Evolutionary conservation across 352 stramenopile species (phyloP).

Genomic region (Pythium folliculosum): DNA sequence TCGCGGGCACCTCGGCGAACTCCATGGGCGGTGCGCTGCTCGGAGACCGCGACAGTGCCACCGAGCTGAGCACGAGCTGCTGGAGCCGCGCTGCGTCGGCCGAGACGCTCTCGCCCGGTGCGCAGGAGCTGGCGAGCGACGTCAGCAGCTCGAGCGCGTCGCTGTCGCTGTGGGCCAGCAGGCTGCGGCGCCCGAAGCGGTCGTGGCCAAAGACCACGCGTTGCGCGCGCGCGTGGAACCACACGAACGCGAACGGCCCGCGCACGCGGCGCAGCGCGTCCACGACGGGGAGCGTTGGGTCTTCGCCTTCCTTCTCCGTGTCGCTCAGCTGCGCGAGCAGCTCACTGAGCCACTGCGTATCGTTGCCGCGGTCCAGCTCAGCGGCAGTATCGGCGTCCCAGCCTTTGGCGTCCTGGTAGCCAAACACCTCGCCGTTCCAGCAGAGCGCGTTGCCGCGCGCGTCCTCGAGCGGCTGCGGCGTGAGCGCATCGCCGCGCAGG

Average conservation of each 20-base stretch:
- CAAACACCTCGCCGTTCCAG: slow-evolving; percentile 96
- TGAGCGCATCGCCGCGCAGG: slow-evolving; percentile 73
- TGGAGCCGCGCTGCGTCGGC: slow-evolving; percentile 14
- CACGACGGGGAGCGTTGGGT: slow-evolving; percentile 28
- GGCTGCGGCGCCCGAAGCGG: slow-evolving; percentile 86
- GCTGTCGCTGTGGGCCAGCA: slow-evolving; percentile 60
- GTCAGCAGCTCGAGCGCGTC: slow-evolving; percentile 26
- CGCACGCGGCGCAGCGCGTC: slow-evolving; percentile 46
- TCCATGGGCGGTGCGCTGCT: neutral
- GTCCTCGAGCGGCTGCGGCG: slow-evolving; percentile 84
- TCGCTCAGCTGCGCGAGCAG: slow-evolving; percentile 33
- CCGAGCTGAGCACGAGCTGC: slow-evolving; percentile 46
- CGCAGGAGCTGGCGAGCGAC: neutral
- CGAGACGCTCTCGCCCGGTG: neutral
- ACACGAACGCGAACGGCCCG: slow-evolving; percentile 88
- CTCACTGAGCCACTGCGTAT: slow-evolving; percentile 54
- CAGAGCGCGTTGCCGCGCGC: slow-evolving; percentile 63
- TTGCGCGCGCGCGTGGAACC: slow-evolving; percentile 55
- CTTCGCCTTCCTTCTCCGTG: slow-evolving; percentile 19
- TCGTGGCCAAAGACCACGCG: slow-evolving; percentile 92
- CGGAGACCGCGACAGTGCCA: slow-evolving; percentile 32
- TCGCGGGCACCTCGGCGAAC: slow-evolving; percentile 76
- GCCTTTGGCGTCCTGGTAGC: slow-evolving; percentile 14
- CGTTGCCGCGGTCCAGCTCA: slow-evolving; percentile 30
- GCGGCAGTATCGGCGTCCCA: slow-evolving; percentile 26